A percentile compares a stretch with the other conserved stretches of the same genome.
Evolutionary conservation across 306 rosid genomes (phyloP).

Genomic region (Castanea sativa): DNA sequence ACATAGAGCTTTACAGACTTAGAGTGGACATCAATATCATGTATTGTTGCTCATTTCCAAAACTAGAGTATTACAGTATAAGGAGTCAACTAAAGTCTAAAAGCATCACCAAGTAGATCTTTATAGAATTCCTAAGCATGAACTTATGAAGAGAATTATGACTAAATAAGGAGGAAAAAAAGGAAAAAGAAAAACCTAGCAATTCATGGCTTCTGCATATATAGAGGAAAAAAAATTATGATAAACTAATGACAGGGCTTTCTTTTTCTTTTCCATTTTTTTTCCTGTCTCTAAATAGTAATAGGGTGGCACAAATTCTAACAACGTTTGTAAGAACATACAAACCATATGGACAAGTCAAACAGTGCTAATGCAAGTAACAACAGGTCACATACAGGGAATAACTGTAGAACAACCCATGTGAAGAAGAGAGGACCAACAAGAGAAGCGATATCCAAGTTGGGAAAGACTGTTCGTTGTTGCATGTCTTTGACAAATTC

Average conservation of each 20-base stretch:
- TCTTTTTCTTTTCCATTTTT: no score
- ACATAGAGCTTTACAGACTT: no score
- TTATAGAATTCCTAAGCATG: no score
- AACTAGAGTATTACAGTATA: no score
- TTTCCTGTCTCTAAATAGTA: background rate
- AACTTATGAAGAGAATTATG: no score
- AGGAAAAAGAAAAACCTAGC: no score
- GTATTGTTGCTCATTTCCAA: no score
- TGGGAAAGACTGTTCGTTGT: conserved; percentile 43
- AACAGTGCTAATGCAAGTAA: background rate
- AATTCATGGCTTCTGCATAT: no score
- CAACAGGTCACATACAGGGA: conserved; percentile 48
- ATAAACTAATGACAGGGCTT: background rate
- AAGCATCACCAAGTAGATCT: no score
- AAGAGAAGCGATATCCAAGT: conserved; percentile 74
- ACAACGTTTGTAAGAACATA: background rate
- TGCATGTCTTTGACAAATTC: conserved; percentile 96
- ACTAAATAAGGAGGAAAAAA: no score
- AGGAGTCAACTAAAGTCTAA: no score
- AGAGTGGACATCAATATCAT: no score
- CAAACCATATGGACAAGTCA: background rate
- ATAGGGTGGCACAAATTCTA: background rate
- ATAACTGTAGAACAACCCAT: conserved; percentile 86
- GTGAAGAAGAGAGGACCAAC: conserved; percentile 79
- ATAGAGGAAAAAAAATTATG: background rate